phyloP scores from a whole-genome alignment of 352 stramenopile species.

The Thalassiosira pacifica region DNA sequence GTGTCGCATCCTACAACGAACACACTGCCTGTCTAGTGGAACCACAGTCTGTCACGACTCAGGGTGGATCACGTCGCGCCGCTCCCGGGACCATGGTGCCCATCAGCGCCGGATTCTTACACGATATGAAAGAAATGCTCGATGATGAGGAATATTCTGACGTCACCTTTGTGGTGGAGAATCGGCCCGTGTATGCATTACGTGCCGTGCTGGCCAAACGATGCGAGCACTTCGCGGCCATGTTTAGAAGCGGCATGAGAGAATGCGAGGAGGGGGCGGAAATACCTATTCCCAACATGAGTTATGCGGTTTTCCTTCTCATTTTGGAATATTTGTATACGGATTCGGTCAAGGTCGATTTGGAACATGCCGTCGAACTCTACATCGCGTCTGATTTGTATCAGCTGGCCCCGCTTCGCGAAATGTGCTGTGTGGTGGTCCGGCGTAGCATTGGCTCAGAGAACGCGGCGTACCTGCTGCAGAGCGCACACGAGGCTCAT shows the following conservation, averaged over 20 bases:
- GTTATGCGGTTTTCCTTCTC: constrained; percentile 92
- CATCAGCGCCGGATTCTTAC: constrained; percentile 72
- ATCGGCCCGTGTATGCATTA: constrained; percentile 77
- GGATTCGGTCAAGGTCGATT: constrained; percentile 93
- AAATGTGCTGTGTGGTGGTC: constrained; percentile 86
- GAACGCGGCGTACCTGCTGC: constrained; percentile 82
- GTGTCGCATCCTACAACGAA: constrained; percentile 97
- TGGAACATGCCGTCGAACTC: constrained; percentile 94
- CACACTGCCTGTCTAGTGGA: constrained; percentile 93
- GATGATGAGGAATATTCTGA: constrained; percentile 89
- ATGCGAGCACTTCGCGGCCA: constrained; percentile 93
- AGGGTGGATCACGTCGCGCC: constrained; percentile 57
- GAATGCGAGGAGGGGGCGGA: constrained; percentile 85
- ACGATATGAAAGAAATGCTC: constrained; percentile 93
- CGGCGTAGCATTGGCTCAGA: constrained; percentile 82
- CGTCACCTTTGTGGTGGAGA: constrained; percentile 83
- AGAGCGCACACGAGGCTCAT: constrained; percentile 82
- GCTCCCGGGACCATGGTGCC: constrained; percentile 69
- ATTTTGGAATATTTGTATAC: constrained; percentile 98
- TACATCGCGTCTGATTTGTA: constrained; percentile 95
- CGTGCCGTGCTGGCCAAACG: constrained; percentile 92
- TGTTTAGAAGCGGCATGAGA: constrained; percentile 95
- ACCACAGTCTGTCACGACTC: constrained; percentile 61
- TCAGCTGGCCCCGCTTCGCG: constrained; percentile 93
- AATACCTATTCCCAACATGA: constrained; percentile 91